phyloP scores from a whole-genome alignment of 1,139 yeast genomes.

The Diutina ranongensis region DNA sequence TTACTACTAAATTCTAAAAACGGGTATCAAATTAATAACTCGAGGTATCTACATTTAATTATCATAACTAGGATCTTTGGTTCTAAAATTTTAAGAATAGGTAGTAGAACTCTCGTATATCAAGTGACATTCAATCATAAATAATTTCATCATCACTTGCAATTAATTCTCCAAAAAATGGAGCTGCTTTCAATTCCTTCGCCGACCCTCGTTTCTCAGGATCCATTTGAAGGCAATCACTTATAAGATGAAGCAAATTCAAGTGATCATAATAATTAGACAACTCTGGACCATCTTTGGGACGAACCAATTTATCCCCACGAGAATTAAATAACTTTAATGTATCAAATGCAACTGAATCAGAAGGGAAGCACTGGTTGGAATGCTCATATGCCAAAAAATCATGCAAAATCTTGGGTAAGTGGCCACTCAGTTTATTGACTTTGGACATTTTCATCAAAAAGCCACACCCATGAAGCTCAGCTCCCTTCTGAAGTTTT shows the following conservation, averaged over 20 bases:
- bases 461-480: conserved; percentile 78
- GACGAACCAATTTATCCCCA: conserved; percentile 6
- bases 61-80: no score
- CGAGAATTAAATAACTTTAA: conserved; percentile 17
- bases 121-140: background rate
- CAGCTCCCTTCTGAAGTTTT: conserved; percentile 67
- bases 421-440: conserved; percentile 18
- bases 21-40: no score
- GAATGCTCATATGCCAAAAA: conserved; percentile 23
- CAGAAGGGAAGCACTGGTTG: conserved; percentile 26
- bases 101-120: no score
- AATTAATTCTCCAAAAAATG: conserved; percentile 37
- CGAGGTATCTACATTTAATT: no score
- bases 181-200: conserved; percentile 39
- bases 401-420: conserved; percentile 21
- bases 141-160: conserved; percentile 28
- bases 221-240: conserved; percentile 45
- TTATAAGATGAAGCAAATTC: conserved; percentile 41
- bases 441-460: conserved; percentile 40
- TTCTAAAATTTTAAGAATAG: no score
- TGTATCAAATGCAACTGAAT: conserved; percentile 30
- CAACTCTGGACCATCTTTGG: conserved; percentile 11
- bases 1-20: no score
- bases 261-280: conserved; percentile 29
- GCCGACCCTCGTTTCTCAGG: conserved; percentile 46